Evolutionary conservation across 148 eudicot genomes (phyloP), one percentile per base, ranked within the genome.

Genomic region (Rhododendron henanense): DNA sequence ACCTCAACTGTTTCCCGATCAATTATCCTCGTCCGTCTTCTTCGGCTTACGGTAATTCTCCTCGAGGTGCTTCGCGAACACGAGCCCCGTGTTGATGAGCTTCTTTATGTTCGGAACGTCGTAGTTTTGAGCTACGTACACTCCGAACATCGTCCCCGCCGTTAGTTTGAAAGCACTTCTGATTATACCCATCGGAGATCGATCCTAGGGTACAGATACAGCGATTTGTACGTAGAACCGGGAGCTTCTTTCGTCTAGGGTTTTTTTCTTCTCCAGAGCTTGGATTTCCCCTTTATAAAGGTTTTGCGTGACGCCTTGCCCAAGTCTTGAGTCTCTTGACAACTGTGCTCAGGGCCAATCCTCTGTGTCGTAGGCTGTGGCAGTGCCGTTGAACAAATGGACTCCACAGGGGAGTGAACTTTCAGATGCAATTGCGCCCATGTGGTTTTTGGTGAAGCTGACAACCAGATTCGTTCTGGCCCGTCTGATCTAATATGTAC

Each of bases 121-220:
- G 88, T 92, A 92, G 75, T 92, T 93, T 84, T 93, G 93, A 31
- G 95, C 95, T 19, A 90, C 50, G 87, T 93, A 93, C 33, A 93
- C 87, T 10, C 95, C 93, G 53, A 65, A 87, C 28, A 83, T 67
- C 10, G 93, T 88, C 10, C 95, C 95, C 65, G 77, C 23, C 85
- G 88, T 84, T 86, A 91, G 87, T 18, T 85, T 53, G 88, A 91
- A 91, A 74, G 84, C 45, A 83, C 90, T 90, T 65, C 59, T 87
- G 51, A 92, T 85, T 7, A 92, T 39, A 1, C 94, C 93, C 94
- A 92, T 92, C 50, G 61, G 31, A 4, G 84, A 80, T 80, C 69
- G 69, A 31, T 5, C 69, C 37, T 16, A 10, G 65, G 18, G 2
- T 71, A 31, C 19, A 31, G 78, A 35, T 35, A 73, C 8, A 75